A percentile compares a stretch with the other conserved stretches of the same genome.
Conservation (phyloP, 352 stramenopile genomes). For the Globisporangium viniferum region DNA sequence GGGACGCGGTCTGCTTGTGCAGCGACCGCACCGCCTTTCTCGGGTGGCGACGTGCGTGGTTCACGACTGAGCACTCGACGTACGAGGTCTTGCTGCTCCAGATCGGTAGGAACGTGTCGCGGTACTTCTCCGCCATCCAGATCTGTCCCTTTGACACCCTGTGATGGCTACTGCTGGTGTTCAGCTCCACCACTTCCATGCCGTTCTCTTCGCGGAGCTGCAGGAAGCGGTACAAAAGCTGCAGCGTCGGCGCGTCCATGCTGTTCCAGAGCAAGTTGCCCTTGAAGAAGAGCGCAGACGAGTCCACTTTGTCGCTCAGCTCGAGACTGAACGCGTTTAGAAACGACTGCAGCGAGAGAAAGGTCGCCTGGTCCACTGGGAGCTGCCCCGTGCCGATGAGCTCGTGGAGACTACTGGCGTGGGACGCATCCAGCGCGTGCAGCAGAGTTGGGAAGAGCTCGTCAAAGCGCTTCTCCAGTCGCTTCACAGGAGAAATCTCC, state of each 20-base stretch:
- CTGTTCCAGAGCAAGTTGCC: constrained; percentile 56
- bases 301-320: constrained; percentile 9
- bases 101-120: constrained; percentile 56
- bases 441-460: constrained; percentile 48
- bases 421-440: constrained; percentile 26
- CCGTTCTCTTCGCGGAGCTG: constrained; percentile 52
- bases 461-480: constrained; percentile 22
- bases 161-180: not conserved
- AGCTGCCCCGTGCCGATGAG: constrained; percentile 46
- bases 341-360: constrained; percentile 52
- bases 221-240: constrained; percentile 45
- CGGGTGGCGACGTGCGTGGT: constrained; percentile 20
- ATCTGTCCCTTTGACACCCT: not conserved
- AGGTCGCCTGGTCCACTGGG: constrained; percentile 44
- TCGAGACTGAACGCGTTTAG: constrained; percentile 36
- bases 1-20: constrained; percentile 45
- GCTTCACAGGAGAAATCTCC: constrained; percentile 26
- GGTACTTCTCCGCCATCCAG: constrained; percentile 52
- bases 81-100: constrained; percentile 68
- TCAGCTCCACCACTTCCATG: constrained; percentile 27
- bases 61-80: constrained; percentile 43
- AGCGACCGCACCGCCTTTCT: constrained; percentile 38
- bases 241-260: constrained; percentile 29
- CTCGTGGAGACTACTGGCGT: constrained; percentile 36
- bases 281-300: constrained; percentile 44